Base-by-base conservation (phyloP, 495 filamentous ascomycete genomes). In the Penicillium coffeae region DNA sequence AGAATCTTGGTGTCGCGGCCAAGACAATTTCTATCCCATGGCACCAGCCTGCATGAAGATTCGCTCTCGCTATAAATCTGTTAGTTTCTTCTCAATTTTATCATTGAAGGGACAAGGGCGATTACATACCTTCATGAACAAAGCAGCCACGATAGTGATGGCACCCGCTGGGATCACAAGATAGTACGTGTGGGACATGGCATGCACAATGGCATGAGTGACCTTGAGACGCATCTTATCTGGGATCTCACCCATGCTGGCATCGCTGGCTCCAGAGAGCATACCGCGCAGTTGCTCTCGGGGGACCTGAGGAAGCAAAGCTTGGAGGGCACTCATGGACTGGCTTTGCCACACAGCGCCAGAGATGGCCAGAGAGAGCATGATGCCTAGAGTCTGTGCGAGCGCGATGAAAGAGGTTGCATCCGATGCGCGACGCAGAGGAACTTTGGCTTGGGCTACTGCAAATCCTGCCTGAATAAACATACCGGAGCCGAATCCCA, bases 341-440 rank as follows among this genome's bases (percentile, higher is more conserved):
- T 52, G 34, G n/a, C 79, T 80, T 37, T 82, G 60, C 60, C 80
- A 84, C 2, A 84, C 68, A 5, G 72, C 62, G 8, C 79, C 79
- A 8, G 79, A 77, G 16, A 86, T 79, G 0, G 77, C 74, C 3
- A 86, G 68, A 0, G 75, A 62, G 25, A 86, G 69, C 1, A 74
- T 72, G 3, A 74, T 64, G 25, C 78, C 78, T 1, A 65, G 56
- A 7, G 82, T 65, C 58, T 86, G 83, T 1, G 70, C 74, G 15
- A 73, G 55, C 7, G 72, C 75, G 51, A 83, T 80, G 51, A 81
- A 74, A 10, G 70, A 75, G 8, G 82, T 64, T 1, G 71, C 77
- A 27, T 68, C 51, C 1, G 72, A 55, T 7, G 74, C 57, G 4
- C 74, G 59, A 1, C 63, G 42, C 0, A 70, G 56, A 0, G 53